phyloP scores from a whole-genome alignment of 2,329 filamentous ascomycete species.

The Dothistroma septosporum region DNA sequence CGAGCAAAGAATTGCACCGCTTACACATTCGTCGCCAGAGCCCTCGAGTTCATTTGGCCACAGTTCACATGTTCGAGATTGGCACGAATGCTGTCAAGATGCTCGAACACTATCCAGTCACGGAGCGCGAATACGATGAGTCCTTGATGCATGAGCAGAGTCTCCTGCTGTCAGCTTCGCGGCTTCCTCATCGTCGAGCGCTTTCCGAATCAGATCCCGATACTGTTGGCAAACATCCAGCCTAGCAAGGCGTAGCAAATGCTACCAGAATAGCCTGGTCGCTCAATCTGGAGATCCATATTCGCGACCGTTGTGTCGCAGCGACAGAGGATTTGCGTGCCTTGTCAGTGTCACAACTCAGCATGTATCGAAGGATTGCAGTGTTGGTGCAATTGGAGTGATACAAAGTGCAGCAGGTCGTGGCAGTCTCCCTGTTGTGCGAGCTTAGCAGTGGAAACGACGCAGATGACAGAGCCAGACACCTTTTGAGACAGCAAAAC shows the following conservation, averaged over 20 bases:
- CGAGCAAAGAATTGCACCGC: conserved; percentile 8
- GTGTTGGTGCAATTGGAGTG: conserved; percentile 19
- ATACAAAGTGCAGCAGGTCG: conserved; percentile 16
- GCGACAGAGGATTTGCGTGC: conserved; percentile 9
- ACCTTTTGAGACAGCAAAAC: not conserved
- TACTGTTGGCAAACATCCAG: conserved; percentile 12
- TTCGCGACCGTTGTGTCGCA: conserved; percentile 17
- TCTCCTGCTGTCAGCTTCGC: conserved; percentile 22
- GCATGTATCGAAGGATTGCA: conserved; percentile 16
- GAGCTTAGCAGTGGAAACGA: conserved; percentile 5
- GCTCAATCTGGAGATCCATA: conserved; percentile 22
- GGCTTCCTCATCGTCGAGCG: conserved; percentile 25
- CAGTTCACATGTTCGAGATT: conserved; percentile 39
- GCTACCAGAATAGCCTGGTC: conserved; percentile 22
- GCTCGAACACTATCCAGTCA: conserved; percentile 19
- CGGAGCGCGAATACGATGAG: conserved; percentile 20
- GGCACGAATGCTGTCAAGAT: conserved; percentile 31
- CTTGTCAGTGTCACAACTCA: conserved; percentile 20
- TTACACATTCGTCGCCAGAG: not conserved
- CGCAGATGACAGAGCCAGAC: not conserved
- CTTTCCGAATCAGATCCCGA: conserved; percentile 23
- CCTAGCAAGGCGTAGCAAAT: conserved; percentile 16
- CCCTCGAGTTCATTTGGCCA: not conserved
- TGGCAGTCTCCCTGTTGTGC: conserved; percentile 22
- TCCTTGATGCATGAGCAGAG: conserved; percentile 23